phyloP scores from a whole-genome alignment of 2,329 filamentous ascomycete species.

The Paracoccidioides lutzii region DNA sequence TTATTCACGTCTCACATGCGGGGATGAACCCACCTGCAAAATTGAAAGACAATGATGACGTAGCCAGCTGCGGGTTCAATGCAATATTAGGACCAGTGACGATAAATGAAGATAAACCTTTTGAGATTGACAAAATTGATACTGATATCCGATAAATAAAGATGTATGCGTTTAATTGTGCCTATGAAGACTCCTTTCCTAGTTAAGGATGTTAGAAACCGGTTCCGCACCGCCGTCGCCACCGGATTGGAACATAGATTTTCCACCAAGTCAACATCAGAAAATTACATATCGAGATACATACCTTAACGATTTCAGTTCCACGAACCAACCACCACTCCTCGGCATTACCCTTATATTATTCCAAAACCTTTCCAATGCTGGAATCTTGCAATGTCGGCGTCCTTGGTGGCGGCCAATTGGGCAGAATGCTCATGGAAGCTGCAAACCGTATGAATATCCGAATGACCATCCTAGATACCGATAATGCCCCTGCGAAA shows the following conservation, averaged over 20 bases:
- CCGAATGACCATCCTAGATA: slow-evolving; percentile 66
- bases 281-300: background rate
- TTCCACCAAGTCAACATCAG: background rate
- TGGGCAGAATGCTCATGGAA: slow-evolving; percentile 89
- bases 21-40: background rate
- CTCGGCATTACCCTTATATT: background rate
- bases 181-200: too few species aligned
- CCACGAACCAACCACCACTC: background rate
- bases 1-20: background rate
- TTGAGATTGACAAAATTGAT: too few species aligned
- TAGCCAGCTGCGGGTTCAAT: background rate
- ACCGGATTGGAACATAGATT: background rate
- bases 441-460: slow-evolving; percentile 69
- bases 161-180: background rate
- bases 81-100: too few species aligned
- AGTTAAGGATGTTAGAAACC: background rate
- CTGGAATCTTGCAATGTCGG: slow-evolving; percentile 25
- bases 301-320: background rate
- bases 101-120: too few species aligned
- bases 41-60: background rate
- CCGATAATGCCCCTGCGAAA: slow-evolving; percentile 64
- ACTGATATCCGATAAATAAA: too few species aligned
- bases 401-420: slow-evolving; percentile 53
- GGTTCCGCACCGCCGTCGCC: background rate
- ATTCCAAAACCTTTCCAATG: background rate